These are phyloP conservation scores for Cicer pinnatifidum DNA, from an alignment of 306 rosid genomes.

Conservation along the genomic window DNA sequence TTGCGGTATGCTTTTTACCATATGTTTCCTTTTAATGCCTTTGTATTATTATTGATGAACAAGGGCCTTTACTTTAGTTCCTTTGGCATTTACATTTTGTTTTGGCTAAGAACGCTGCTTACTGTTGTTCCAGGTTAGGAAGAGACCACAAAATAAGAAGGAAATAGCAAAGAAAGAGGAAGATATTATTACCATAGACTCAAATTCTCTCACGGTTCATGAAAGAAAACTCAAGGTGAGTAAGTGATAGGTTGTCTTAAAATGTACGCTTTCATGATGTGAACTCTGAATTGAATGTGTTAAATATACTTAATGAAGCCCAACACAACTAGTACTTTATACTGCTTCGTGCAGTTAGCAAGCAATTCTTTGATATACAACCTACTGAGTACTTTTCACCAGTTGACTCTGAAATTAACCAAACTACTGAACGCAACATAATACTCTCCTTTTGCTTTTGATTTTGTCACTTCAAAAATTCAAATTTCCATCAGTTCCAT, in stretches of 20 bases:
- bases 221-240: conserved; percentile 86
- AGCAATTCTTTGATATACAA: conserved; percentile 11
- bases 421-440: conserved; percentile 6
- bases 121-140: conserved; percentile 70
- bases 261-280: conserved; percentile 13
- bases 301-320: conserved; percentile 12
- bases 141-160: conserved; percentile 81
- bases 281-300: conserved; percentile 31
- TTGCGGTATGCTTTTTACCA: conserved; percentile 64
- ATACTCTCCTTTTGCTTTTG: conserved; percentile 22
- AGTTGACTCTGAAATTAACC: conserved; percentile 20
- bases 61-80: conserved; percentile 31
- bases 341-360: conserved; percentile 34
- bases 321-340: not conserved
- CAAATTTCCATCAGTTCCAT: conserved; percentile 10
- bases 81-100: conserved; percentile 26
- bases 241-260: conserved; percentile 17
- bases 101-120: conserved; percentile 18
- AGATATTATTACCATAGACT: conserved; percentile 69
- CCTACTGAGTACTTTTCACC: conserved; percentile 6
- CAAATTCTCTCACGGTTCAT: conserved; percentile 78
- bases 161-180: conserved; percentile 81
- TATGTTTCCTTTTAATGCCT: not conserved
- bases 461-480: not conserved
- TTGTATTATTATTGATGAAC: conserved; percentile 14